Conservation (phyloP, 768 basidiomycete species). For the Russula lepida region DNA sequence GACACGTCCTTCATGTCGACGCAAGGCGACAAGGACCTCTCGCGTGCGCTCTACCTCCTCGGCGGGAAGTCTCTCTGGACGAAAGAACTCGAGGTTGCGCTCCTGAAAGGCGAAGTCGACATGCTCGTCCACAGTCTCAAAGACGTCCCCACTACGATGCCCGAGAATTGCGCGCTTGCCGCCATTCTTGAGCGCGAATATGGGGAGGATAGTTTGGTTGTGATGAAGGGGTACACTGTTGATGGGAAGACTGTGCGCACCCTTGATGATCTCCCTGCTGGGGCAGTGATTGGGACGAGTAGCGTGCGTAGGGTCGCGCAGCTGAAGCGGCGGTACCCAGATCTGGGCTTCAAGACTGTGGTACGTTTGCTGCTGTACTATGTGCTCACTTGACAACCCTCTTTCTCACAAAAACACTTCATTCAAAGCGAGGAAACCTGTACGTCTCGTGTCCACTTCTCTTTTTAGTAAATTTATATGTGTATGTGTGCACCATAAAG, state of each 20-base stretch:
- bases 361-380: slow-evolving; percentile 43
- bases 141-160: slow-evolving; percentile 85
- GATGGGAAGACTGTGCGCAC: slow-evolving; percentile 41
- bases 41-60: slow-evolving; percentile 73
- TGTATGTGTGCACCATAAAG: slow-evolving; percentile 30
- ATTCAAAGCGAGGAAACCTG: slow-evolving; percentile 78
- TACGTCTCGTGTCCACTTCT: slow-evolving; percentile 33
- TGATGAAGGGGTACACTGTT: slow-evolving; percentile 52
- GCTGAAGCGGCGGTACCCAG: slow-evolving; percentile 66
- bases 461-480: not conserved
- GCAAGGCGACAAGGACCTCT: slow-evolving; percentile 83
- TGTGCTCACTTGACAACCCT: not conserved
- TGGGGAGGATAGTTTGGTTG: slow-evolving; percentile 81
- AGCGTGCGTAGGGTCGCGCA: slow-evolving; percentile 91
- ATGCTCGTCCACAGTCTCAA: slow-evolving; percentile 91
- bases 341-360: slow-evolving; percentile 76
- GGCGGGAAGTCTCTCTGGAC: slow-evolving; percentile 96
- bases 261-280: slow-evolving; percentile 77
- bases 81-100: slow-evolving; percentile 84
- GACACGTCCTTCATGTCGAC: slow-evolving; percentile 59
- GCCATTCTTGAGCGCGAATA: slow-evolving; percentile 84
- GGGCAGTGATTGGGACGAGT: slow-evolving; percentile 91
- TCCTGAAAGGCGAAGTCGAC: slow-evolving; percentile 68
- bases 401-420: not conserved
- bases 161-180: slow-evolving; percentile 75